Base-by-base conservation (phyloP, 1,284 basidiomycete genomes). In the Ceratorhiza oryzae-sativae region DNA sequence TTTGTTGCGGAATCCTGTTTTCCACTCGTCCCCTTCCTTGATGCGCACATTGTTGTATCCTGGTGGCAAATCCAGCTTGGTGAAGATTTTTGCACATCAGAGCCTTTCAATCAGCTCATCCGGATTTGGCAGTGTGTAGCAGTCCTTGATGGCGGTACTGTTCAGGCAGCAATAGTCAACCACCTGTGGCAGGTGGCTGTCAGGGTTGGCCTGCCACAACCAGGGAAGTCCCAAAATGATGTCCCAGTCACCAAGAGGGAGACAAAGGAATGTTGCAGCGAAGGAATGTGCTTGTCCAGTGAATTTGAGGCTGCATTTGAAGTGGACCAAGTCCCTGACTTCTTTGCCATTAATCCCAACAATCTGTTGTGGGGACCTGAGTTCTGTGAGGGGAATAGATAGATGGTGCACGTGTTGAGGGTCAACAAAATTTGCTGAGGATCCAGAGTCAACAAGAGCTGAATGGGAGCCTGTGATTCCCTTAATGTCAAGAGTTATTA, bases 61-160 rank as follows among this genome's bases (percentile, higher is more conserved):
- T 0, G 46, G 62, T 0, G 77, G 67, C 0, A 80, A 75, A 73
- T 81, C 79, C 1, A 81, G 60, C 23, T 73, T 73, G 6, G 68
- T 34, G 59, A 39, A 39, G 36, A 39, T 39, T 13, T 39, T 39
- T 6, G 36, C 36, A 13, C 13, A 13, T 39, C 36, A 13, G 36
- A 39, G 36, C 13, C 13, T 39, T 13, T 39, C 36, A 39, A 39
- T 39, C 36, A 39, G 36, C 36, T 39, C 36, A 39, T 39, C 36
- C 36, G 6, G 36, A 39, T 13, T 6, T 39, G 36, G 36, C 36
- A 39, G 13, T 6, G 36, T 13, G 13, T 39, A 39, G 6, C 36
- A 6, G 36, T 39, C 36, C 36, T 39, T 39, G 36, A 39, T 39
- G 13, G 36, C 13, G 13, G 13, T 39, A 13, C 13, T 39, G 36